Evolutionary conservation across 768 basidiomycete genomes (phyloP), one percentile per base, ranked within the genome.

Genomic region (Serendipita sp.): DNA sequence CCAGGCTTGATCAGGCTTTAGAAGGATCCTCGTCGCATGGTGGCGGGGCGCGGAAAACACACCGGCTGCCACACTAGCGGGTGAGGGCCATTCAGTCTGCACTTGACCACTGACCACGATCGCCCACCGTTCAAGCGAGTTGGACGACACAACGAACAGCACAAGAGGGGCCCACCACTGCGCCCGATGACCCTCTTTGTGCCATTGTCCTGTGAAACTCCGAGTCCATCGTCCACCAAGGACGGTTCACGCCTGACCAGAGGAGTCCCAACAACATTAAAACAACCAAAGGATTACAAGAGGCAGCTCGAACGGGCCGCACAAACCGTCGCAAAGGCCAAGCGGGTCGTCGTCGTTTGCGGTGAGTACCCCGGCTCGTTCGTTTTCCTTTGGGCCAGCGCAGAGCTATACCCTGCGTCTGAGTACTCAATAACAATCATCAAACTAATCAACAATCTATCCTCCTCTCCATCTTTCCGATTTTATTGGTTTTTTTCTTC

Each of bases 341-440:
- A 80, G 71, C 80, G 87, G 60, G 79, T 93, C 69, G 88, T 90
- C n/a, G 84, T 92, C 67, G 81, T 93, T 62, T 89, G 85, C 71
- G 90, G 90, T 89, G 63, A 69, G 85, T 80, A 14, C 5, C 38
- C 38, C 5, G 38, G 38, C 38, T 14, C 14, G 5, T 14, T 14
- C 38, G 14, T 38, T 14, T 14, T 14, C 38, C 38, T 14, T 38
- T 38, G 5, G 38, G 38, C 87, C 31, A 83, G 90, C 65, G 70
- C 87, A 68, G 88, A 87, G 73, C 86, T 90, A 85, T 80, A 71
- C 80, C 86, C 61, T 79, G 92, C 69, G 88, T 90, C n/a, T 83
- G 91, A 66, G 81, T 93, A 62, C 88, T 84, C 71, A 90, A 90
- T 89, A 64, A 69, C 84, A 79, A 7, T 42, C n/a, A 42, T 28